Conservation (phyloP, 1,284 basidiomycete species). For the Inonotus hispidus region DNA sequence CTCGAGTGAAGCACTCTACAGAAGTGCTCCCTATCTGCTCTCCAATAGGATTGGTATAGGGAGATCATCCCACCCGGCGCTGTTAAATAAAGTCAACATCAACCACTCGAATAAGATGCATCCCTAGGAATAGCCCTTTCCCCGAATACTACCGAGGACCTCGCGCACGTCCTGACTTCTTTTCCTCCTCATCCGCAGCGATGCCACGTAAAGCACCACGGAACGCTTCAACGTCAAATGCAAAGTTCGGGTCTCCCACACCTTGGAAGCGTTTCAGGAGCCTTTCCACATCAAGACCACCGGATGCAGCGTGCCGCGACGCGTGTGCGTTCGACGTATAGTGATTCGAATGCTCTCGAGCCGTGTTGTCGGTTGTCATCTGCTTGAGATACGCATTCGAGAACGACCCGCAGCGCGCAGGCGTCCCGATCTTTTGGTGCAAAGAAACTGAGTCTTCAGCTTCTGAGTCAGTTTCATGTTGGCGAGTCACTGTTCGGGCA, state of each 20-base stretch:
- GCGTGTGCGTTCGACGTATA: not conserved
- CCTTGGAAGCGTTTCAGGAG: conserved; percentile 12
- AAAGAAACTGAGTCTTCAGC: conserved; percentile 6
- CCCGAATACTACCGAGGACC: not conserved
- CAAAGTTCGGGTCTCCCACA: conserved; percentile 13
- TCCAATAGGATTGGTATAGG: too few species aligned
- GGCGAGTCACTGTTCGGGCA: not conserved
- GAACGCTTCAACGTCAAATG: conserved; percentile 19
- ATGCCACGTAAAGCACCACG: conserved; percentile 14
- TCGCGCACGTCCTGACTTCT: not conserved
- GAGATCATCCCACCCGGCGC: too few species aligned
- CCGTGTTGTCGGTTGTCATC: not conserved
- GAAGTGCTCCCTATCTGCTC: too few species aligned
- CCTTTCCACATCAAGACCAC: not conserved
- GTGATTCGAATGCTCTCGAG: not conserved
- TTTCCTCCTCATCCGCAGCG: not conserved
- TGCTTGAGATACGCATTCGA: not conserved
- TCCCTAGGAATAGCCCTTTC: too few species aligned
- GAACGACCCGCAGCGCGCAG: conserved; percentile 15
- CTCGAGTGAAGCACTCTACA: too few species aligned
- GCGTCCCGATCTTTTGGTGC: conserved; percentile 13
- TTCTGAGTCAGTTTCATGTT: conserved; percentile 4
- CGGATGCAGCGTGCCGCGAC: not conserved
- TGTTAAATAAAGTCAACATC: too few species aligned
- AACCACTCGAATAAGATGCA: too few species aligned